Conservation (phyloP, 1,139 yeast species). For the Pichia sp. region DNA sequence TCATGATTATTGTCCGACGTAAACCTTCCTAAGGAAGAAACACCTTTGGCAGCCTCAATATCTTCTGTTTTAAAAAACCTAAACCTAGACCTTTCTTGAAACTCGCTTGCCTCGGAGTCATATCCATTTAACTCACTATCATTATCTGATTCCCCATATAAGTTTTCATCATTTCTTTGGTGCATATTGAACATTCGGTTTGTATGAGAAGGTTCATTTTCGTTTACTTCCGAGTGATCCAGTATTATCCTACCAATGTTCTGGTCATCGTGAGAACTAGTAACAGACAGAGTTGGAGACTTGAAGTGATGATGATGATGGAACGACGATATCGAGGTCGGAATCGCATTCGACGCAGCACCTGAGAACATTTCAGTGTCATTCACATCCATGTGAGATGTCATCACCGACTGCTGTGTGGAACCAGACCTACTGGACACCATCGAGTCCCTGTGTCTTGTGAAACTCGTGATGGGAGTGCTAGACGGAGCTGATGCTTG, state of each 20-base stretch:
- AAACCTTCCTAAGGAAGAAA: constrained; percentile 63
- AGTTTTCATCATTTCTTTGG: background rate
- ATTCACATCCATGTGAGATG: constrained; percentile 40
- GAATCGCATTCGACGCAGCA: constrained; percentile 83
- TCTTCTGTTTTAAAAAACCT: constrained; percentile 79
- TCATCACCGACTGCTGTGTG: constrained; percentile 22
- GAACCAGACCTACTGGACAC: constrained; percentile 31
- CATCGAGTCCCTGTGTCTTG: constrained; percentile 38
- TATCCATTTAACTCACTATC: constrained; percentile 8
- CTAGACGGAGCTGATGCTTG: background rate
- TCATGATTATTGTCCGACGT: constrained; percentile 36
- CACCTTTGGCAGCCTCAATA: constrained; percentile 80
- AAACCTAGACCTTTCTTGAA: constrained; percentile 45
- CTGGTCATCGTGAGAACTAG: constrained; percentile 10
- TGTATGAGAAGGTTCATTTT: background rate
- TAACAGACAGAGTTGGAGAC: constrained; percentile 23
- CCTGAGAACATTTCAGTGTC: constrained; percentile 80
- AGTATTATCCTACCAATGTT: constrained; percentile 5
- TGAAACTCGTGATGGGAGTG: constrained; percentile 1
- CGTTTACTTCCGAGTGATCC: background rate
- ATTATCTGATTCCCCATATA: background rate
- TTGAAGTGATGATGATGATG: constrained; percentile 46
- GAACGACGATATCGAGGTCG: constrained; percentile 84
- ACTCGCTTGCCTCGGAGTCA: constrained; percentile 26
- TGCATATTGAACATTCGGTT: background rate